Evolutionary conservation across 2,329 filamentous ascomycete genomes (phyloP), one percentile per base, ranked within the genome.

Genomic region (Xylaria sp.): DNA sequence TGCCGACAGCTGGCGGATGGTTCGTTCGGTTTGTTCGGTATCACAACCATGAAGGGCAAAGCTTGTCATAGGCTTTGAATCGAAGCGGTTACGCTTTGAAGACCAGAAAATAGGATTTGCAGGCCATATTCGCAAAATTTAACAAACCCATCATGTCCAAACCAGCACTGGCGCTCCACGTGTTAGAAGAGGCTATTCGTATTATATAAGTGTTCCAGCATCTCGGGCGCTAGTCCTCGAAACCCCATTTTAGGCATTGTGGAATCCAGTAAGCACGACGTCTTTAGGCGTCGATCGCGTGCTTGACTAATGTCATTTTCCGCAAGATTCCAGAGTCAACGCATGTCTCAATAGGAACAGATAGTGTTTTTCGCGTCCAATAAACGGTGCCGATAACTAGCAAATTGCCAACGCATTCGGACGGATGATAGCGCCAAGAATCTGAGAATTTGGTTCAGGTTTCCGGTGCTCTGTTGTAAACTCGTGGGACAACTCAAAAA

Each of bases 221-320:
- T 27, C 23, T 29, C 15, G 41, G 23, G 43, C 43, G 13, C 13
- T n/a, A 17, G 6, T 27, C 1, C 11, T 35, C 31, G 33, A 49
- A 35, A 15, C 13, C 41, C n/a, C n/a, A n/a, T n/a, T n/a, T n/a
- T n/a, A n/a, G n/a, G n/a, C n/a, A n/a, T n/a, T n/a, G n/a, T n/a
- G n/a, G n/a, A 44, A 8, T 37, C 23, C 40, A 57, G 19, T 57
- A 43, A 58, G 54, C 46, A 58, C 21, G 46, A 27, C 19, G 47
- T 11, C 13, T 25, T 7, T 37, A 49, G 31, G 47, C 25, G 51
- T 27, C 54, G 52, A 58, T 58, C 11, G 46, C 27, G 46, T 58
- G 46, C 54, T 52, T 52, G 25, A 58, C 38, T 58, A 51, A 58
- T 27, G 29, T 29, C 11, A 44, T 27, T 52, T 58, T 58, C 54